These are phyloP conservation scores for Pigoraptor vietnamica DNA, from an alignment of 78 protist species.

Conservation along the genomic window DNA sequence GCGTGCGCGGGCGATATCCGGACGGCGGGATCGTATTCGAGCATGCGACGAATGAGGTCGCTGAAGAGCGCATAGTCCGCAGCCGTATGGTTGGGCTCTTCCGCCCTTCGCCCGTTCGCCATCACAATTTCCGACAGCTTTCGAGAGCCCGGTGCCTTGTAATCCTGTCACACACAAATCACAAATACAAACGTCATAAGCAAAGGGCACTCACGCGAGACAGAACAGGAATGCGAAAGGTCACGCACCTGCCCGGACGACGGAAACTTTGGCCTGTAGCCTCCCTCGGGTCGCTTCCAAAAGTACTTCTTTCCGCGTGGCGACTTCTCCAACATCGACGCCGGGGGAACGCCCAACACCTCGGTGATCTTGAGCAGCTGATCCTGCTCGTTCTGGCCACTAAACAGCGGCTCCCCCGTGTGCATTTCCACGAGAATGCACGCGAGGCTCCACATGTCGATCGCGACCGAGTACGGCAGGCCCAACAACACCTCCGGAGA, in stretches of 20 bases:
- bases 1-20: conserved; percentile 68
- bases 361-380: conserved; percentile 75
- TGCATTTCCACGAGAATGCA: conserved; percentile 90
- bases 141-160: neutral
- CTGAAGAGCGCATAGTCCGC: conserved; percentile 52
- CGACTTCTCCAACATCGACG: conserved; percentile 28
- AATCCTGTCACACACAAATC: neutral
- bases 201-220: neutral
- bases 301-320: conserved; percentile 47
- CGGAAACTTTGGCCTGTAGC: neutral
- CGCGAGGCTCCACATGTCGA: conserved; percentile 95
- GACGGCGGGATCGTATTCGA: conserved; percentile 68
- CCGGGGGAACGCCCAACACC: conserved; percentile 81
- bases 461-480: neutral
- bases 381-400: conserved; percentile 81
- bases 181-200: neutral
- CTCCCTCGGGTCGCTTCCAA: neutral
- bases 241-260: neutral
- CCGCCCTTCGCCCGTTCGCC: conserved; percentile 64
- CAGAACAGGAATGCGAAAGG: neutral
- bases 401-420: conserved; percentile 90
- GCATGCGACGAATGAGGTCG: conserved; percentile 30
- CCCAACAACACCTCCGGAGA: conserved; percentile 75
- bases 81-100: conserved; percentile 54
- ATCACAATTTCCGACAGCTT: conserved; percentile 42